phyloP scores from a whole-genome alignment of 2,329 filamentous ascomycete species.

The Lasiodiplodia theobromae region DNA sequence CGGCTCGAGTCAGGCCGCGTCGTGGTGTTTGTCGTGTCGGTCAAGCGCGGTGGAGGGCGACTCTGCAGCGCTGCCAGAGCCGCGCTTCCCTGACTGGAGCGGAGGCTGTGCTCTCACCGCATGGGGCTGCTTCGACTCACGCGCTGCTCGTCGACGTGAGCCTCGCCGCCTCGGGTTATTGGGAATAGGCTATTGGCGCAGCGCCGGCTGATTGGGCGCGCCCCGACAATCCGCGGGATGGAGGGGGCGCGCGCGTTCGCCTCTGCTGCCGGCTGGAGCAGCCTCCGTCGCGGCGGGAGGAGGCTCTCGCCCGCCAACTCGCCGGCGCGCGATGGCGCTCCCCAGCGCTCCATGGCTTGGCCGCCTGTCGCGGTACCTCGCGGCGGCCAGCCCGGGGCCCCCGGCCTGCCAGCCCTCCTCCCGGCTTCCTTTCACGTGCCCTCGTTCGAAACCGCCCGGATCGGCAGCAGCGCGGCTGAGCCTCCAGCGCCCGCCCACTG shows the following conservation, averaged over 20 bases:
- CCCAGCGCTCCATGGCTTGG: conserved; percentile 2
- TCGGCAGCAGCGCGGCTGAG: conserved; percentile 20
- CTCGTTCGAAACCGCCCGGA: conserved; percentile 12
- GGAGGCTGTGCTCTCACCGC: conserved; percentile 26
- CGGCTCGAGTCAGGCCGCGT: conserved; percentile 19
- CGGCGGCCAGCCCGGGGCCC: conserved; percentile 6
- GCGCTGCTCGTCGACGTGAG: conserved; percentile 9
- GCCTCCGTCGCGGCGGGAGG: conserved; percentile 21
- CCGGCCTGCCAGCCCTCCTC: conserved; percentile 6
- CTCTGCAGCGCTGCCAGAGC: conserved; percentile 12
- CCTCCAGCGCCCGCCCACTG: conserved; percentile 17
- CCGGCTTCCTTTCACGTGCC: conserved; percentile 9
- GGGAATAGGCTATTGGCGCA: conserved; percentile 27
- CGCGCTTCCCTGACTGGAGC: conserved; percentile 13
- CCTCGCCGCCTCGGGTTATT: conserved; percentile 23
- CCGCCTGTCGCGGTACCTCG: conserved; percentile 15
- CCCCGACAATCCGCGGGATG: conserved; percentile 5
- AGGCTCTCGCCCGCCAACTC: conserved; percentile 3
- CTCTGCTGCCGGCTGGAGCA: conserved; percentile 18
- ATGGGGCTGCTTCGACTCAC: conserved; percentile 22
- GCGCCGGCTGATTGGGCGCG: conserved; percentile 6
- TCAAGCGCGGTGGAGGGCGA: conserved; percentile 11
- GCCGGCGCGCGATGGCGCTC: not conserved
- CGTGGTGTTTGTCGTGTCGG: conserved; percentile 23
- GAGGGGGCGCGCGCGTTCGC: conserved; percentile 4